These are phyloP conservation scores for Turnera subulata DNA, from an alignment of 345 rosid genomes.

Conservation along the genomic window DNA sequence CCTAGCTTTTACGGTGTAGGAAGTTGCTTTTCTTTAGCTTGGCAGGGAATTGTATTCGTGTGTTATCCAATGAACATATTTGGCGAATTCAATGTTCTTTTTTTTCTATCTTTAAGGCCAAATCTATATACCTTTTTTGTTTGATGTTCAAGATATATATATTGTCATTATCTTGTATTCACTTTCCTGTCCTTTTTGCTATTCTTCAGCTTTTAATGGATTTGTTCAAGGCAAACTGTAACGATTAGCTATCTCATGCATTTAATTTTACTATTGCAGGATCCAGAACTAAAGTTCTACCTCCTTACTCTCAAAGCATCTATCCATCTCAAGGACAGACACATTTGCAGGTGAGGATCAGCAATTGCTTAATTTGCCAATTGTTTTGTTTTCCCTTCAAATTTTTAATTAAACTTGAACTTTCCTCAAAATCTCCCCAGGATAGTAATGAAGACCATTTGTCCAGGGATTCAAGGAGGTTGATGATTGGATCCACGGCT, in stretches of 20 bases:
- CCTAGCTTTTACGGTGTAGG: neutral
- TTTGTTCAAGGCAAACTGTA: no score
- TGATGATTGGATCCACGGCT: slow-evolving; percentile 88
- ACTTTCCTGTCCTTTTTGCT: neutral
- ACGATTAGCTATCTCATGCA: no score
- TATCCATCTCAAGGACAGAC: slow-evolving; percentile 3
- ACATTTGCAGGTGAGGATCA: slow-evolving; percentile 33
- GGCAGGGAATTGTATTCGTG: no score
- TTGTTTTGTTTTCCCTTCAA: neutral
- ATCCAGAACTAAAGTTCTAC: slow-evolving; percentile 32
- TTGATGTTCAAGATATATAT: no score
- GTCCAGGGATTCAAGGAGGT: slow-evolving; percentile 46
- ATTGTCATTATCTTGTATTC: no score
- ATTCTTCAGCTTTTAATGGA: neutral
- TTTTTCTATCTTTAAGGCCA: no score
- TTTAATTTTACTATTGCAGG: slow-evolving; percentile 30
- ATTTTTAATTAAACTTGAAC: no score
- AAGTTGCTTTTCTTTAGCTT: neutral
- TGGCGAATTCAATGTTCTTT: no score
- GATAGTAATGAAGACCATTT: slow-evolving; percentile 20
- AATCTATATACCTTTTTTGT: no score
- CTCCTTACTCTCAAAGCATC: slow-evolving; percentile 18
- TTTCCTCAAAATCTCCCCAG: slow-evolving; percentile 7
- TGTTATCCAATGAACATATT: no score
- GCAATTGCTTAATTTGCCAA: neutral